phyloP scores from a whole-genome alignment of 441 rosid genomes.

The Pelargonium citronellum region DNA sequence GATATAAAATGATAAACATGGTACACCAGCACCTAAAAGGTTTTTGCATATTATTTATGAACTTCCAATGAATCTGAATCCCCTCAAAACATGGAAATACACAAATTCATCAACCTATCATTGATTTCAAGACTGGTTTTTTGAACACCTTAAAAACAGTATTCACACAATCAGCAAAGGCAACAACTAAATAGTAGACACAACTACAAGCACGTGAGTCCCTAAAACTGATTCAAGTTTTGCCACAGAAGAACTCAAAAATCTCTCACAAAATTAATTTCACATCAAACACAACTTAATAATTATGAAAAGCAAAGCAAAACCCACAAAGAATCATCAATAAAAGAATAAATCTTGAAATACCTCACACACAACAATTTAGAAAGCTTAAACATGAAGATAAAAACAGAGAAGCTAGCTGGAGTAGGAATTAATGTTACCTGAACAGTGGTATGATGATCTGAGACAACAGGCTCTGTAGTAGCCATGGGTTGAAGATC shows the following conservation, averaged over 20 bases:
- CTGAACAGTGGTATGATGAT: slow-evolving; percentile 18
- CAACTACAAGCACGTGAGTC: neutral
- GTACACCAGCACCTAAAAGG: too few relatives aligned
- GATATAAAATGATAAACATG: too few relatives aligned
- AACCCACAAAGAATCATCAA: neutral
- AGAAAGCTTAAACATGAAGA: neutral
- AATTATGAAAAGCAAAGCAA: neutral
- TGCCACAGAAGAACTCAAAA: neutral
- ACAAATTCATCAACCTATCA: too few relatives aligned
- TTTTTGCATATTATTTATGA: too few relatives aligned
- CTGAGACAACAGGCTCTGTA: slow-evolving; percentile 24
- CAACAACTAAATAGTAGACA: too few relatives aligned
- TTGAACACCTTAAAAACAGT: too few relatives aligned
- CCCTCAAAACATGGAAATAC: too few relatives aligned
- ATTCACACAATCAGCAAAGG: too few relatives aligned
- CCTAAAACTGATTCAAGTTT: neutral
- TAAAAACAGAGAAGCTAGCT: neutral
- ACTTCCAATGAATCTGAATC: too few relatives aligned
- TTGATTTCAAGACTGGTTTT: too few relatives aligned
- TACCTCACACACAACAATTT: neutral
- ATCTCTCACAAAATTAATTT: too few relatives aligned
- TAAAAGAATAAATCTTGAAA: neutral
- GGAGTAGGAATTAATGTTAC: neutral
- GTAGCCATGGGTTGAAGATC: slow-evolving; percentile 5
- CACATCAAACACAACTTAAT: neutral